These are phyloP conservation scores for Cutaneotrichosporon sp. DNA, from an alignment of 1,284 basidiomycete genomes.

Conservation along the genomic window DNA sequence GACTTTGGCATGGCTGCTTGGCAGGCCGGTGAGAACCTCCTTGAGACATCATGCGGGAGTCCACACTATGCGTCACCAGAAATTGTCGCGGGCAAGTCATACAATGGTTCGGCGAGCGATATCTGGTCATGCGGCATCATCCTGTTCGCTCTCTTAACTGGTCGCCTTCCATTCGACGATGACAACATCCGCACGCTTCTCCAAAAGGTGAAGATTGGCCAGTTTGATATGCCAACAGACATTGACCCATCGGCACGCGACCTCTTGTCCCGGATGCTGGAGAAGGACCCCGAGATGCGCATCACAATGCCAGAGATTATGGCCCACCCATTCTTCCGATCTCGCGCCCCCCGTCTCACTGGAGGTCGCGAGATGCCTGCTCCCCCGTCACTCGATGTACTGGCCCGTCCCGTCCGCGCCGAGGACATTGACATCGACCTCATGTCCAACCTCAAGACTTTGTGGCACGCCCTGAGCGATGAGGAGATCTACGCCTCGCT, in stretches of 20 bases:
- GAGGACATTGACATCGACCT: conserved; percentile 81
- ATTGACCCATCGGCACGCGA: conserved; percentile 74
- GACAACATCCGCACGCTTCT: conserved; percentile 64
- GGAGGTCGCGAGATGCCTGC: conserved; percentile 56
- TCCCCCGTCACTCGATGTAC: conserved; percentile 64
- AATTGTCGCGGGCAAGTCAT: conserved; percentile 86
- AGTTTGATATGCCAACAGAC: conserved; percentile 74
- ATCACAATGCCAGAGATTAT: conserved; percentile 87
- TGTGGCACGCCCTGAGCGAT: conserved; percentile 77
- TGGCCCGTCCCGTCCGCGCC: conserved; percentile 61
- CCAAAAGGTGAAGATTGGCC: conserved; percentile 76
- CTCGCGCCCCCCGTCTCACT: conserved; percentile 56
- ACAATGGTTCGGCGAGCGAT: conserved; percentile 84
- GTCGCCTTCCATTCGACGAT: conserved; percentile 89
- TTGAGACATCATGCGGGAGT: conserved; percentile 94
- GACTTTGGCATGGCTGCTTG: conserved; percentile 99
- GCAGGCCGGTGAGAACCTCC: conserved; percentile 60
- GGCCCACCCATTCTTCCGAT: conserved; percentile 81
- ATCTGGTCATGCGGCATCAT: conserved; percentile 99
- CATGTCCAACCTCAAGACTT: conserved; percentile 79
- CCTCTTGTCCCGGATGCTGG: conserved; percentile 80
- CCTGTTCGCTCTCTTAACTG: conserved; percentile 85
- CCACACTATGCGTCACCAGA: conserved; percentile 98
- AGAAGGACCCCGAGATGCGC: conserved; percentile 71
- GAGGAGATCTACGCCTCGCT: conserved; percentile 66